Conservation (phyloP, 176 grass and related monocot species). For the Tillandsia leiboldiana region DNA sequence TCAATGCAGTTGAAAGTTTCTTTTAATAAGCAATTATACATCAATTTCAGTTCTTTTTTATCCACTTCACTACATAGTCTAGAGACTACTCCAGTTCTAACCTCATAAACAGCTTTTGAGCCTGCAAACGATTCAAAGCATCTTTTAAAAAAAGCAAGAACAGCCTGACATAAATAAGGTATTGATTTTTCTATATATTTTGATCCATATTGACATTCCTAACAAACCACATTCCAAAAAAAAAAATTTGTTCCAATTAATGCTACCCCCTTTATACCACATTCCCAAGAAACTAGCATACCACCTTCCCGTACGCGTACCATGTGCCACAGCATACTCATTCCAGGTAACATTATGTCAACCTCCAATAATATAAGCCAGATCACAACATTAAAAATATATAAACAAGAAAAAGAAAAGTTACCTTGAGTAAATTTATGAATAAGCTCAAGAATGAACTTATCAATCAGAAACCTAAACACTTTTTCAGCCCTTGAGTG, state of each 20-base stretch:
- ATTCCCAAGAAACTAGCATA: too few relatives aligned
- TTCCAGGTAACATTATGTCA: too few relatives aligned
- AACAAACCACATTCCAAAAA: too few relatives aligned
- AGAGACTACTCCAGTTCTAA: conserved; percentile 55
- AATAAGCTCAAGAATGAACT: conserved; percentile 31
- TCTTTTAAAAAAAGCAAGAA: background rate
- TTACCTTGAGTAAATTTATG: conserved; percentile 62
- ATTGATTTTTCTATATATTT: too few relatives aligned
- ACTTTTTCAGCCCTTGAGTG: conserved; percentile 74
- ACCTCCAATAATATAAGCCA: background rate
- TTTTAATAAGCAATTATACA: conserved; percentile 62
- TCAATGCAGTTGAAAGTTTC: conserved; percentile 43
- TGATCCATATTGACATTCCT: too few relatives aligned
- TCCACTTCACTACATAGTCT: conserved; percentile 68
- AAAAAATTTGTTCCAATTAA: too few relatives aligned
- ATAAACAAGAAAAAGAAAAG: conserved; percentile 16
- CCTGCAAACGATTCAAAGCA: conserved; percentile 31
- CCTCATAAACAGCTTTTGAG: conserved; percentile 35
- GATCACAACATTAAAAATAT: background rate
- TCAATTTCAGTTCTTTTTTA: conserved; percentile 46
- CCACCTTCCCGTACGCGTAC: too few relatives aligned
- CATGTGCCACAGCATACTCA: too few relatives aligned
- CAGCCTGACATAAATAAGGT: background rate
- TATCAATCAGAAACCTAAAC: conserved; percentile 66
- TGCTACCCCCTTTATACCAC: too few relatives aligned